phyloP scores from a whole-genome alignment of 768 basidiomycete species.

The Tulasnella sp. region DNA sequence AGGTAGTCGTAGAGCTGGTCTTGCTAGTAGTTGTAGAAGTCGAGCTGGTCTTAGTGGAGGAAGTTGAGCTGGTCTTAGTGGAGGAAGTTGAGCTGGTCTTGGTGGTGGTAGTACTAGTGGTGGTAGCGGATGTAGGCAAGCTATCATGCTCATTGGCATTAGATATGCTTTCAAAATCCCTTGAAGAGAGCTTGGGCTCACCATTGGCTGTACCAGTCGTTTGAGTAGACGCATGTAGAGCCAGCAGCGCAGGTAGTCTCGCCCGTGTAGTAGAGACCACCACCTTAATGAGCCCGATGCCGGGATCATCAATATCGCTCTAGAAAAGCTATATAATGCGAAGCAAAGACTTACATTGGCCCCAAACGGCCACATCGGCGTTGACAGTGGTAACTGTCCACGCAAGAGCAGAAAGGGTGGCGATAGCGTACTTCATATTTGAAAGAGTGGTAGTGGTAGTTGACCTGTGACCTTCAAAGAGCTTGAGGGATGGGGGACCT shows the following conservation, averaged over 20 bases:
- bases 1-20: background rate
- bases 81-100: conserved; percentile 18
- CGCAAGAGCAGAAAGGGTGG: background rate
- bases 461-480: conserved; percentile 10
- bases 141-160: background rate
- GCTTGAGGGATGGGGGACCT: conserved; percentile 5
- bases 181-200: background rate
- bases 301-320: background rate
- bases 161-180: background rate
- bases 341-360: background rate
- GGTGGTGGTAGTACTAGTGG: background rate
- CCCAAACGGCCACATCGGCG: background rate
- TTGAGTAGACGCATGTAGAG: conserved; percentile 27
- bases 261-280: background rate
- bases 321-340: background rate
- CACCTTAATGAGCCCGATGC: background rate
- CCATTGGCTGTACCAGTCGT: conserved; percentile 32
- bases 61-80: conserved; percentile 19
- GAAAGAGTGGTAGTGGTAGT: background rate
- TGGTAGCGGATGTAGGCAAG: background rate
- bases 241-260: conserved; percentile 30
- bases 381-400: conserved; percentile 23
- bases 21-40: conserved; percentile 11
- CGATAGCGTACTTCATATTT: background rate
- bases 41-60: conserved; percentile 27